These are phyloP conservation scores for Penicillium frequentans DNA, from an alignment of 2,329 filamentous ascomycete species.

Conservation along the genomic window DNA sequence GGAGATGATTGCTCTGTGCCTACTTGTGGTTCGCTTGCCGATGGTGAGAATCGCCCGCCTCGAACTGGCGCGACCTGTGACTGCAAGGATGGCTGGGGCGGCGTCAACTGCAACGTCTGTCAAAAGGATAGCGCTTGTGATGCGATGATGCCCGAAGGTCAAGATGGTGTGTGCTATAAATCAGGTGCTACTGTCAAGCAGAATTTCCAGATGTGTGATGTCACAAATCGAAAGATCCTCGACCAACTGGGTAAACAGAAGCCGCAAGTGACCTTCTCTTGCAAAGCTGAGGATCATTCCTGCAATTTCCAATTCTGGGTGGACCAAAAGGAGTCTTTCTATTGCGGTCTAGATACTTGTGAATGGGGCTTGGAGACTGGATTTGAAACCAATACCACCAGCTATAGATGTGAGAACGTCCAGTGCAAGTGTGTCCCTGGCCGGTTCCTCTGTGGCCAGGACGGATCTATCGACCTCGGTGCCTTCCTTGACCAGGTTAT, in stretches of 20 bases:
- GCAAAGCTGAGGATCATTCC: conserved; percentile 68
- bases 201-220: conserved; percentile 97
- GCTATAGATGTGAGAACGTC: conserved; percentile 81
- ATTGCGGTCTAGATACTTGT: conserved; percentile 85
- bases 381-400: conserved; percentile 73
- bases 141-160: conserved; percentile 77
- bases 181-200: conserved; percentile 87
- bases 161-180: conserved; percentile 87
- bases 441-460: conserved; percentile 90
- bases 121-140: conserved; percentile 79
- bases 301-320: conserved; percentile 99
- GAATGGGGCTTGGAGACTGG: conserved; percentile 68
- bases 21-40: conserved; percentile 84
- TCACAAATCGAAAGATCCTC: conserved; percentile 92
- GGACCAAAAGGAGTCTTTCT: conserved; percentile 90
- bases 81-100: conserved; percentile 90
- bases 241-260: conserved; percentile 80
- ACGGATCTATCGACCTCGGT: conserved; percentile 85
- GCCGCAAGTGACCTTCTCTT: conserved; percentile 93
- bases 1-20: conserved; percentile 91
- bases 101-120: conserved; percentile 98
- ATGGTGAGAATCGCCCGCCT: conserved; percentile 75
- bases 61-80: conserved; percentile 71
- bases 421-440: conserved; percentile 85
- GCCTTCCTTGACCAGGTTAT: conserved; percentile 84